Percentiles rank a stretch among this genome's conserved stretches.
These are phyloP conservation scores for Epichloe coenophiala DNA, from an alignment of 2,329 filamentous ascomycete species.

Conservation along the genomic window DNA sequence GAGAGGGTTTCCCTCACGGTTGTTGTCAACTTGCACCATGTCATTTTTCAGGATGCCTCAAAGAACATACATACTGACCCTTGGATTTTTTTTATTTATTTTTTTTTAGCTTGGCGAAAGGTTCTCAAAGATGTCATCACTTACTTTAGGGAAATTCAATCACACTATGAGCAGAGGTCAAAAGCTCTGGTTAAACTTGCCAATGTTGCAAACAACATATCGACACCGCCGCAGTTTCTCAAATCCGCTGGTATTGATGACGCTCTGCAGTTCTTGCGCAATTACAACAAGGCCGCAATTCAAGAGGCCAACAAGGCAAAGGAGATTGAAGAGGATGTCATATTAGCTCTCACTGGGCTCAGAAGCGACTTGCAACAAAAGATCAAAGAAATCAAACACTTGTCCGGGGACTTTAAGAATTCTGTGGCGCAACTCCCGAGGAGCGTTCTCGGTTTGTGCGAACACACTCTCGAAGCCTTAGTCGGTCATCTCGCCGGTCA, in stretches of 20 bases:
- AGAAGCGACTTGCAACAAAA: conserved; percentile 85
- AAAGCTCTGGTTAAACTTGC: conserved; percentile 75
- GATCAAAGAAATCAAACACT: conserved; percentile 93
- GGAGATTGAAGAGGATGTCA: conserved; percentile 85
- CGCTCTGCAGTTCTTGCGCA: conserved; percentile 64
- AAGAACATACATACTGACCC: not conserved
- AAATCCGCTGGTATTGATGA: conserved; percentile 75
- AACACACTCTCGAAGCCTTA: conserved; percentile 65
- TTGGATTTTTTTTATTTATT: not conserved
- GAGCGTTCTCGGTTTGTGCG: conserved; percentile 81
- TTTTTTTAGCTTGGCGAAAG: conserved; percentile 69
- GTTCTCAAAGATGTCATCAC: conserved; percentile 86
- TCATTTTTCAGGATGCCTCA: not conserved
- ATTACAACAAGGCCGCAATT: conserved; percentile 71
- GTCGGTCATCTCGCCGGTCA: conserved; percentile 48
- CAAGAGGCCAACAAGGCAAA: conserved; percentile 74
- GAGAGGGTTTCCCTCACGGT: not conserved
- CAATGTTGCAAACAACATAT: conserved; percentile 70
- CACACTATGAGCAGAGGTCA: conserved; percentile 71
- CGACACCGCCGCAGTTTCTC: conserved; percentile 63
- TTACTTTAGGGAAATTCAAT: conserved; percentile 87
- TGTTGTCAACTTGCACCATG: not conserved
- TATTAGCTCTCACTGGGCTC: conserved; percentile 72
- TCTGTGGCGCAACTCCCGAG: conserved; percentile 78
- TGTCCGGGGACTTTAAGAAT: conserved; percentile 94